Evolutionary conservation across 441 rosid genomes (phyloP).

Genomic region (Populus hybrid): DNA sequence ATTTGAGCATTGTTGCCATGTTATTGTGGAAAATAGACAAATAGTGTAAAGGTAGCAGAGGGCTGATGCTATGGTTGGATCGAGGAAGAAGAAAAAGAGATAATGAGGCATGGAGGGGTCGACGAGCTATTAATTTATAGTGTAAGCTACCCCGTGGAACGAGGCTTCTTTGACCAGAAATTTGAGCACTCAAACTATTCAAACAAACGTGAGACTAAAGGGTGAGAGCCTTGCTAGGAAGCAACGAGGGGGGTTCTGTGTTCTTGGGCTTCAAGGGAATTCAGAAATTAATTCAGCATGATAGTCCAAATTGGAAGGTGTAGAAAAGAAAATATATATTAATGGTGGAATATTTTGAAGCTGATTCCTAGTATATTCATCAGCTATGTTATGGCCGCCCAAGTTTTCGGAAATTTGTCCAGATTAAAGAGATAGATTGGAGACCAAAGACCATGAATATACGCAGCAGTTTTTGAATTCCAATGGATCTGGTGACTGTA

Average conservation of each 20-base stretch:
- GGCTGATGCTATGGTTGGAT: not conserved
- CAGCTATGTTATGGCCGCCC: not conserved
- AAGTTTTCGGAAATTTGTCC: not conserved
- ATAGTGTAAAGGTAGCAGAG: not conserved
- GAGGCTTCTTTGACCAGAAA: slow-evolving; percentile 22
- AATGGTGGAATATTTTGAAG: not conserved
- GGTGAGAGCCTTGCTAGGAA: slow-evolving; percentile 17
- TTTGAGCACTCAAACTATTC: slow-evolving; percentile 3
- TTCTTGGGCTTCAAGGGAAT: not conserved
- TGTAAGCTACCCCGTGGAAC: not conserved
- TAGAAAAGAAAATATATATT: not conserved
- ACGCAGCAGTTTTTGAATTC: slow-evolving; percentile 9
- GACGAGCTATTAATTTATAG: slow-evolving; percentile 18
- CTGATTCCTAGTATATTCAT: not conserved
- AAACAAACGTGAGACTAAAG: slow-evolving; percentile 15
- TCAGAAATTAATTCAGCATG: slow-evolving; percentile 1
- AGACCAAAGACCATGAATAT: not conserved
- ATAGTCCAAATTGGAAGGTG: slow-evolving; percentile 34
- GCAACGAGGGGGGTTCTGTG: slow-evolving; percentile 25
- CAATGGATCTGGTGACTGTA: not conserved
- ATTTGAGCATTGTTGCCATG: slow-evolving; percentile 25
- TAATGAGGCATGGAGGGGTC: not conserved
- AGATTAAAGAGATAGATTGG: not conserved
- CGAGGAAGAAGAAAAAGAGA: not conserved
- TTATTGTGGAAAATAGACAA: not conserved